Conservation (phyloP, 805 yeast genomes). For the Kazachstania psychrophila region DNA sequence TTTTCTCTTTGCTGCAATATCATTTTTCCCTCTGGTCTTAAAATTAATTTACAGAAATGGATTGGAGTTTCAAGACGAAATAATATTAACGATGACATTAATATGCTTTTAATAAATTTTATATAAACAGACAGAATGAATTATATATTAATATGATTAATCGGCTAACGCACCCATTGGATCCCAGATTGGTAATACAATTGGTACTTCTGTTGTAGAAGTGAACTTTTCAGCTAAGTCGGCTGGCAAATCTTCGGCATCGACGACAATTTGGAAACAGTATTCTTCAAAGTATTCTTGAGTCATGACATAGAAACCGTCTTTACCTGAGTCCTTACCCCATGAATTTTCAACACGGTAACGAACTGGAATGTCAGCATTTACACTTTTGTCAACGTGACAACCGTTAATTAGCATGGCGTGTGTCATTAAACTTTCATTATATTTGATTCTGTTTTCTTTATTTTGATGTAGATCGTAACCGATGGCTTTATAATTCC, state of each 20-base stretch:
- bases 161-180: conserved; percentile 70
- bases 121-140: too few species aligned
- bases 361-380: conserved; percentile 47
- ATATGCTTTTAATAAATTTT: too few species aligned
- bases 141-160: too few species aligned
- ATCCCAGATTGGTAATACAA: conserved; percentile 65
- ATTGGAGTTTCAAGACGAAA: too few species aligned
- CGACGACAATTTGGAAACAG: conserved; percentile 63
- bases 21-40: too few species aligned
- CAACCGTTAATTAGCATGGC: conserved; percentile 84
- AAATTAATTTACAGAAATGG: too few species aligned
- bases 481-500: conserved; percentile 55
- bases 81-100: too few species aligned
- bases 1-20: too few species aligned
- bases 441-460: conserved; percentile 59
- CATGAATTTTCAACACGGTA: conserved; percentile 74
- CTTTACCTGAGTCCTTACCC: conserved; percentile 60
- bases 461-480: conserved; percentile 46
- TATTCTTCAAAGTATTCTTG: conserved; percentile 68
- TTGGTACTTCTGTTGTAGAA: conserved; percentile 39
- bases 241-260: conserved; percentile 38
- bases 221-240: conserved; percentile 31
- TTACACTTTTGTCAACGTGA: conserved; percentile 45
- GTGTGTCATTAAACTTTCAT: conserved; percentile 76
- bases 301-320: conserved; percentile 64